phyloP scores from a whole-genome alignment of 1,139 yeast genomes.

The Maudiozyma humilis region DNA sequence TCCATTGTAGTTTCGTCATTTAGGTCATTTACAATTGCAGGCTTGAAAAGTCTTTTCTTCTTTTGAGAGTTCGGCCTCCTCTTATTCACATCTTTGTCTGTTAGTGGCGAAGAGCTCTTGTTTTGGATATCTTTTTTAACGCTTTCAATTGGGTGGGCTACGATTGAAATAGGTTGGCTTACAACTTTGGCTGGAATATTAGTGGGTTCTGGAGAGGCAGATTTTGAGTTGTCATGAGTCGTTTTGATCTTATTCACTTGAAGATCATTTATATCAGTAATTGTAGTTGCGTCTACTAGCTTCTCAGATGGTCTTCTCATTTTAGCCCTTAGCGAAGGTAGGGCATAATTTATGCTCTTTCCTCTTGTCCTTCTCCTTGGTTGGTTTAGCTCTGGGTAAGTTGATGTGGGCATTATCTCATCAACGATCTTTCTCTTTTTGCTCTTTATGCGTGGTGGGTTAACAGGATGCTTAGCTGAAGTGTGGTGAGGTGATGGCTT shows the following conservation, averaged over 20 bases:
- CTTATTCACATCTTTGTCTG: not conserved
- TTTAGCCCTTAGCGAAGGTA: conserved; percentile 60
- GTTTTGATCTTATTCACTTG: conserved; percentile 18
- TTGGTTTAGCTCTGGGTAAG: conserved; percentile 14
- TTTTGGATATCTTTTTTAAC: not conserved
- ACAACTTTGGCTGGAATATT: not conserved
- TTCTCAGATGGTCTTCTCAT: conserved; percentile 61
- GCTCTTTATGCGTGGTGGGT: conserved; percentile 28
- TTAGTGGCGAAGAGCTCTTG: conserved; percentile 1
- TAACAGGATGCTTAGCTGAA: conserved; percentile 26
- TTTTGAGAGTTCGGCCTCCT: conserved; percentile 10
- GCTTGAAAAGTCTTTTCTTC: conserved; percentile 22
- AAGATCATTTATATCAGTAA: conserved; percentile 27
- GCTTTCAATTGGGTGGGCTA: not conserved
- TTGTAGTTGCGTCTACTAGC: conserved; percentile 47
- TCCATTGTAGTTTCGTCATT: conserved; percentile 18
- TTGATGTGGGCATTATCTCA: conserved; percentile 33
- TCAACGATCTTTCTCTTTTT: conserved; percentile 31
- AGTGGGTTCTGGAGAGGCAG: not conserved
- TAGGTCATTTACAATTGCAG: conserved; percentile 25
- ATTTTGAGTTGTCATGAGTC: not conserved
- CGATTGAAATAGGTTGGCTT: not conserved
- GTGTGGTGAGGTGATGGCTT: conserved; percentile 14
- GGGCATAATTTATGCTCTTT: conserved; percentile 55
- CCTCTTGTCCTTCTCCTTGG: conserved; percentile 37